These are phyloP conservation scores for Ceratobasidium sp. DNA, from an alignment of 1,284 basidiomycete genomes.

Conservation along the genomic window DNA sequence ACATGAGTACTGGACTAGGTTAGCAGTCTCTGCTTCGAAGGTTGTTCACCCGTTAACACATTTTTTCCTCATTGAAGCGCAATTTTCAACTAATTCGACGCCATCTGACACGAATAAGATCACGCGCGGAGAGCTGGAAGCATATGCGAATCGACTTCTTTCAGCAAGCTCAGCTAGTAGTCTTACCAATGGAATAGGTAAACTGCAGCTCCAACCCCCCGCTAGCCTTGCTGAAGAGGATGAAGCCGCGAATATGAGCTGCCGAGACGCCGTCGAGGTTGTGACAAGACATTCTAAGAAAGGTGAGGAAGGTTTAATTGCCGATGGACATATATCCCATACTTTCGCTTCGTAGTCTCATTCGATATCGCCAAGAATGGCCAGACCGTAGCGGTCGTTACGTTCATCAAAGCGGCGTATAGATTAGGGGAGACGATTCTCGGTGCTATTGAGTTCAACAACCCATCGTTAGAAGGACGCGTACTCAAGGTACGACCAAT, in stretches of 20 bases:
- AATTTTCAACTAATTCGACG: background rate
- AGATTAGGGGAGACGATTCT: slow-evolving; percentile 90
- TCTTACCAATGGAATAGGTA: slow-evolving; percentile 18
- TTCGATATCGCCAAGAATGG: slow-evolving; percentile 95
- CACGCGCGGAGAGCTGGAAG: slow-evolving; percentile 26
- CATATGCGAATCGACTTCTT: slow-evolving; percentile 37
- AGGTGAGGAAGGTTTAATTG: slow-evolving; percentile 68
- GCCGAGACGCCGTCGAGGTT: slow-evolving; percentile 91
- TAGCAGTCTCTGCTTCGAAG: too few relatives aligned
- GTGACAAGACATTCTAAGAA: slow-evolving; percentile 90
- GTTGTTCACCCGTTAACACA: background rate
- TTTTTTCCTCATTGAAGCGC: background rate
- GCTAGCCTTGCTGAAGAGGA: slow-evolving; percentile 9
- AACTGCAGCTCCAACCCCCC: slow-evolving; percentile 10
- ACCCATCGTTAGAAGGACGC: slow-evolving; percentile 66
- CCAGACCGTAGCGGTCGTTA: slow-evolving; percentile 87
- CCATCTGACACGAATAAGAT: slow-evolving; percentile 4
- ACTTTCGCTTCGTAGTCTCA: slow-evolving; percentile 79
- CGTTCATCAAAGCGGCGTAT: slow-evolving; percentile 90
- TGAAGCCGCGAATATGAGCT: slow-evolving; percentile 72
- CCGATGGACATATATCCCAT: too few relatives aligned
- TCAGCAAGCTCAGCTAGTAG: background rate
- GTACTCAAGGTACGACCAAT: slow-evolving; percentile 82
- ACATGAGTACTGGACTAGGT: slow-evolving; percentile 18
- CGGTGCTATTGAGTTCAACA: slow-evolving; percentile 89